A percentile compares a stretch with the other conserved stretches of the same genome.
Conservation (phyloP, 805 yeast genomes). For the Cyberlindnera samutprakarnensis region DNA sequence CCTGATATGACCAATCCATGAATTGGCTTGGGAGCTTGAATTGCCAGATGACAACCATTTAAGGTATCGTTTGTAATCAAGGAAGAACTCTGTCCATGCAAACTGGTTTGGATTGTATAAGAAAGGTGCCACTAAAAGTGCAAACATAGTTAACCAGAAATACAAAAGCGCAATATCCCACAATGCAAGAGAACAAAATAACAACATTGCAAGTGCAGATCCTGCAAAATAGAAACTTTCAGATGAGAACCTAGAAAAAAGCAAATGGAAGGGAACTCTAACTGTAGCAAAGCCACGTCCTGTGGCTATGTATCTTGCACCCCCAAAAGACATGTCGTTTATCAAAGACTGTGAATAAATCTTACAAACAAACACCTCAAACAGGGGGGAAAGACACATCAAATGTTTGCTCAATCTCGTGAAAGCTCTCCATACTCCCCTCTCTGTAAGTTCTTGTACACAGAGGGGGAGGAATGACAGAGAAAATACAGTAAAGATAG, state of each 20-base stretch:
- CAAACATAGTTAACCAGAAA: conserved; percentile 55
- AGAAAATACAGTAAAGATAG: conserved; percentile 67
- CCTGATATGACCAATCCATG: conserved; percentile 44
- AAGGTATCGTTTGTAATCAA: conserved; percentile 47
- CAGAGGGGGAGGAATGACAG: conserved; percentile 69
- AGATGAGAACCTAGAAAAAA: conserved; percentile 63
- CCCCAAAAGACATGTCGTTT: conserved; percentile 66
- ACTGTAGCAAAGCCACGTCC: conserved; percentile 80
- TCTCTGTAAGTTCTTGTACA: conserved; percentile 70
- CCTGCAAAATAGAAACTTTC: conserved; percentile 63
- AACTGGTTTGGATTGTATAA: conserved; percentile 62
- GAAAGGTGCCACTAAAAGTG: conserved; percentile 52
- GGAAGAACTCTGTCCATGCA: conserved; percentile 53
- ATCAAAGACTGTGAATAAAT: conserved; percentile 65
- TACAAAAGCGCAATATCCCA: conserved; percentile 53
- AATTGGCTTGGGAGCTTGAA: conserved; percentile 25
- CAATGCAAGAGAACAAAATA: conserved; percentile 51
- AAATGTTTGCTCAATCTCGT: conserved; percentile 60
- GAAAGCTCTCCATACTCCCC: conserved; percentile 65
- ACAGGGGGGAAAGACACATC: conserved; percentile 64
- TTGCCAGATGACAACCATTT: conserved; percentile 42
- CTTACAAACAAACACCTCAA: conserved; percentile 74
- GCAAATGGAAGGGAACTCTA: conserved; percentile 54
- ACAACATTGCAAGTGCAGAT: conserved; percentile 39
- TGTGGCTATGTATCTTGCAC: conserved; percentile 76